Conservation (phyloP, 495 filamentous ascomycete genomes). For the Tuber microsphaerosporum region DNA sequence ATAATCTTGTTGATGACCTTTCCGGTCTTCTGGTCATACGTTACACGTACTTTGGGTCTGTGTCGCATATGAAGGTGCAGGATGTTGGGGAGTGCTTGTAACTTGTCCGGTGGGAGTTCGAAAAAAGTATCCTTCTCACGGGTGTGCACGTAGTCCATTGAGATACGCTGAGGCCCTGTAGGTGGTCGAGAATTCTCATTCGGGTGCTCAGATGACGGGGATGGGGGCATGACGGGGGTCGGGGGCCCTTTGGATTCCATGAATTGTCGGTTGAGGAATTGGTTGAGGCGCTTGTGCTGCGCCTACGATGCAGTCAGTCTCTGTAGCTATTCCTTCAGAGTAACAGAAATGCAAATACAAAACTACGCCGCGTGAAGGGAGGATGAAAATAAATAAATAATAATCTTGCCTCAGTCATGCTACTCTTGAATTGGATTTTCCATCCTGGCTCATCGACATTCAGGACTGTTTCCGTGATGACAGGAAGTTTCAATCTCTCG, state of each 20-base stretch:
- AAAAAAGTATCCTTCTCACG: constrained; percentile 74
- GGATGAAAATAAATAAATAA: constrained; percentile 3
- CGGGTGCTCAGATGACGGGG: constrained; percentile 4
- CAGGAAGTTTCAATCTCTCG: constrained; percentile 58
- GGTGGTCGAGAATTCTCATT: constrained; percentile 42
- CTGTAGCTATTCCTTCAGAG: not conserved
- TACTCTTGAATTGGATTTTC: constrained; percentile 61
- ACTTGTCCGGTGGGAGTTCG: constrained; percentile 56
- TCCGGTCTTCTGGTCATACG: constrained; percentile 64
- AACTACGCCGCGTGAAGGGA: constrained; percentile 8
- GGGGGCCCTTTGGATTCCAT: constrained; percentile 47
- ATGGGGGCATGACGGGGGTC: constrained; percentile 30
- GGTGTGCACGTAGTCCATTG: constrained; percentile 71
- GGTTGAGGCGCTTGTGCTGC: constrained; percentile 72
- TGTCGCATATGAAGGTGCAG: constrained; percentile 52
- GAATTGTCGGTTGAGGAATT: constrained; percentile 69
- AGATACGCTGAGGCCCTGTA: constrained; percentile 51
- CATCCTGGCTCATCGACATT: constrained; percentile 48
- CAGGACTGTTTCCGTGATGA: constrained; percentile 61
- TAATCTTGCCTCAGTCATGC: constrained; percentile 66
- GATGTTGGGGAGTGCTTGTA: constrained; percentile 50
- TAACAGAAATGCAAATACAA: constrained; percentile 1
- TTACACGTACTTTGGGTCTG: constrained; percentile 66
- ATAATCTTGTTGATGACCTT: constrained; percentile 74
- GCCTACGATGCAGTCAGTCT: constrained; percentile 44